A percentile compares a stretch with the other conserved stretches of the same genome.
phyloP scores from a whole-genome alignment of 495 filamentous ascomycete species.

The Aspergillus conjunctus region DNA sequence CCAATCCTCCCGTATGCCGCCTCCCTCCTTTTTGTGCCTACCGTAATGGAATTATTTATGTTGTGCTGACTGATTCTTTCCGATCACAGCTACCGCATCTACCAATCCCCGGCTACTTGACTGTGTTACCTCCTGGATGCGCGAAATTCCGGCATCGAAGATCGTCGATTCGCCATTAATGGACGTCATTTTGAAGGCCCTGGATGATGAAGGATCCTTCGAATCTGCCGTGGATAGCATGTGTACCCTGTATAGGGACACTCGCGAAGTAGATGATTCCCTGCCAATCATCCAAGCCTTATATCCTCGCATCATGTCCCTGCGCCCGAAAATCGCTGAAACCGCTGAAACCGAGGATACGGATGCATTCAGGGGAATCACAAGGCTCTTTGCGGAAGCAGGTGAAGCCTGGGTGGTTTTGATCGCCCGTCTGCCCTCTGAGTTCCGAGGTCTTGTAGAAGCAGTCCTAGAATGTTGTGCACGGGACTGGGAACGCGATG shows the following conservation, averaged over 20 bases:
- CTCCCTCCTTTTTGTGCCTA: not conserved
- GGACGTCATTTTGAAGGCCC: constrained; percentile 73
- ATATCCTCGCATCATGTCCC: constrained; percentile 77
- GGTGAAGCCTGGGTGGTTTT: constrained; percentile 92
- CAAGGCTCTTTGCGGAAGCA: constrained; percentile 87
- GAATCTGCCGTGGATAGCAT: constrained; percentile 92
- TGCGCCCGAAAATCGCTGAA: constrained; percentile 76
- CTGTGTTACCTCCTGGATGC: constrained; percentile 94
- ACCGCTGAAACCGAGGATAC: constrained; percentile 77
- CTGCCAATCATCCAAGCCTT: constrained; percentile 77
- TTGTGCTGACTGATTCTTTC: constrained; percentile 10
- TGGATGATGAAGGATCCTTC: constrained; percentile 75
- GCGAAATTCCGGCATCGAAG: constrained; percentile 81
- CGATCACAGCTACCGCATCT: constrained; percentile 59
- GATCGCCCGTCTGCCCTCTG: constrained; percentile 76
- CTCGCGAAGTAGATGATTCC: constrained; percentile 84
- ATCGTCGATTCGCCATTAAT: constrained; percentile 86
- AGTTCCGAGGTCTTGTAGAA: constrained; percentile 87
- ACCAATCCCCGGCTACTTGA: constrained; percentile 89
- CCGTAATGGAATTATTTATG: not conserved
- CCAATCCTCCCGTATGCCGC: constrained; percentile 77
- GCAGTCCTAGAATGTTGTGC: constrained; percentile 87
- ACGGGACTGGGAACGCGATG: constrained; percentile 83
- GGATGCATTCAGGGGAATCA: constrained; percentile 87
- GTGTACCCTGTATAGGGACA: constrained; percentile 88